Conservation (phyloP, 1,284 basidiomycete genomes). For the Trametes polyzona region DNA sequence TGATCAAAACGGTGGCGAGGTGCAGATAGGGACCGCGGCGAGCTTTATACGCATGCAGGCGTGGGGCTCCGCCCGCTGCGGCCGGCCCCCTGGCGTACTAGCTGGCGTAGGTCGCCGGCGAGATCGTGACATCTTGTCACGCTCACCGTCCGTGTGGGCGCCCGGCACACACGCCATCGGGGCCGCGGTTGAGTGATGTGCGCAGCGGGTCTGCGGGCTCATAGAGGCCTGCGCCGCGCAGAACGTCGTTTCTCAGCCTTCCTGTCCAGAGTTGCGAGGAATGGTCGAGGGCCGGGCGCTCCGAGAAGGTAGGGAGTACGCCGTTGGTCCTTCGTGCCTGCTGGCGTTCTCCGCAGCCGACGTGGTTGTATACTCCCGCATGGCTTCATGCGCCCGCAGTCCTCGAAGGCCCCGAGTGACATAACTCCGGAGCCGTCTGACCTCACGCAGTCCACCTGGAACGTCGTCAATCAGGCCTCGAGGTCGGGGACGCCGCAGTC, state of each 20-base stretch:
- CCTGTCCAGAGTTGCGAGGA: background rate
- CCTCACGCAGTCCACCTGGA: background rate
- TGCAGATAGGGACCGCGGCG: background rate
- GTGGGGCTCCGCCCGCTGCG: constrained; percentile 1
- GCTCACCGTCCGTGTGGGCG: no score
- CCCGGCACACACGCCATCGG: no score
- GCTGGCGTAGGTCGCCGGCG: no score
- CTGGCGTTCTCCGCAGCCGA: background rate
- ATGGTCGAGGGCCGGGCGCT: background rate
- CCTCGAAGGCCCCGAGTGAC: background rate
- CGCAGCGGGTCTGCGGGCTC: no score
- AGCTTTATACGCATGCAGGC: constrained; percentile 5
- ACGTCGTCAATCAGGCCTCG: background rate
- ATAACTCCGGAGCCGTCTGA: background rate
- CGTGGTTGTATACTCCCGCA: background rate
- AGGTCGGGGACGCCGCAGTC: no score
- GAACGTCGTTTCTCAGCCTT: no score
- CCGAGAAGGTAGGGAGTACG: no score
- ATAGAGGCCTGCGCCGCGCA: no score
- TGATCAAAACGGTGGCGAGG: background rate
- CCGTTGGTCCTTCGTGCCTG: background rate
- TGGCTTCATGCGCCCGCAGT: background rate
- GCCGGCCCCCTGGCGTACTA: background rate
- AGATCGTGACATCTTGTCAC: no score
- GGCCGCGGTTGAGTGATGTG: no score